A percentile compares a stretch with the other conserved stretches of the same genome.
phyloP scores from a whole-genome alignment of 192 early-diverging fungal genomes.

The Umbelopsis sp. region DNA sequence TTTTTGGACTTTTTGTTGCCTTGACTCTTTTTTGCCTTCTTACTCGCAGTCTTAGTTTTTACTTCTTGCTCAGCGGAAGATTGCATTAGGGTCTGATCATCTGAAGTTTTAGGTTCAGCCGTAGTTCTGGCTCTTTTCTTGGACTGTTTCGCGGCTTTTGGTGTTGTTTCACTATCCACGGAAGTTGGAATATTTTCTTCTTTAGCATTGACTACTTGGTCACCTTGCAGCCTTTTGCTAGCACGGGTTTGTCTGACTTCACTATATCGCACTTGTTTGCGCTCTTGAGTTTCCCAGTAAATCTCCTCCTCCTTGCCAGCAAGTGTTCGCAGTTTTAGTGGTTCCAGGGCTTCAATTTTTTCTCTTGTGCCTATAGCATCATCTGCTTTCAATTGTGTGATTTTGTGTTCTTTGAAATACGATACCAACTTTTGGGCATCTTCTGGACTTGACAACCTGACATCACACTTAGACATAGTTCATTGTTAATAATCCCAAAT shows the following conservation, averaged over 20 bases:
- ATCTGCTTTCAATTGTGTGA: not conserved
- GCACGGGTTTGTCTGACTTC: not conserved
- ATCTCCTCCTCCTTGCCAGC: slow-evolving; percentile 20
- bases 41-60: not conserved
- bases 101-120: too few relatives aligned
- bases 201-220: not conserved
- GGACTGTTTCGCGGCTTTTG: too few relatives aligned
- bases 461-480: not conserved
- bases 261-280: not conserved
- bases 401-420: not conserved
- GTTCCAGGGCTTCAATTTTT: not conserved
- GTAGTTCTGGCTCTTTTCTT: too few relatives aligned
- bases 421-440: not conserved
- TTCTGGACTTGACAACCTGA: not conserved
- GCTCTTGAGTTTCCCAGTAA: slow-evolving; percentile 11
- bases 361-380: not conserved
- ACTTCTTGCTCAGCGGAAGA: too few relatives aligned
- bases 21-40: not conserved
- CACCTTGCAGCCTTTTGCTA: not conserved
- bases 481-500: too few relatives aligned
- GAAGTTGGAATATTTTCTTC: not conserved
- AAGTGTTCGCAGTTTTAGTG: slow-evolving; percentile 2
- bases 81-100: too few relatives aligned
- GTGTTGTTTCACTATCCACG: too few relatives aligned
- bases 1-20: not conserved